Conservation (phyloP, 306 rosid species). For the Lathyrus sativus region DNA sequence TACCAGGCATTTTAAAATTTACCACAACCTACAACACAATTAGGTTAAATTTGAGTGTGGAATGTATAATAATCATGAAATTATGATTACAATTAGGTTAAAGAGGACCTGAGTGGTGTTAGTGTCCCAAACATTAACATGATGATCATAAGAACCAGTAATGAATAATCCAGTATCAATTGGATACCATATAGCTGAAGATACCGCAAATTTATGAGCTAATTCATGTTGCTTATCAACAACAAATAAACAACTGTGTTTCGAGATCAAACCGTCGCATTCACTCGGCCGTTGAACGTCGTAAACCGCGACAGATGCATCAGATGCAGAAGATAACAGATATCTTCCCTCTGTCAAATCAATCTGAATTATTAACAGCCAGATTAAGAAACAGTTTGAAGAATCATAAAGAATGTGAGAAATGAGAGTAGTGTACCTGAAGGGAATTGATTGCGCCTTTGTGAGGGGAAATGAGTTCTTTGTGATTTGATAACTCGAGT, state of each 20-base stretch:
- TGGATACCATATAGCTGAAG: conserved; percentile 95
- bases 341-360: conserved; percentile 89
- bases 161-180: conserved; percentile 81
- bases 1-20: conserved; percentile 89
- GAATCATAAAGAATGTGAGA: background rate
- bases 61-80: background rate
- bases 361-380: conserved; percentile 63
- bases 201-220: conserved; percentile 76
- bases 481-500: conserved; percentile 69
- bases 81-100: background rate
- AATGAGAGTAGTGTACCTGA: conserved; percentile 47
- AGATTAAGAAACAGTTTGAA: background rate
- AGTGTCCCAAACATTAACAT: conserved; percentile 93
- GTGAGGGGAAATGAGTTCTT: conserved; percentile 76
- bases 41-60: background rate
- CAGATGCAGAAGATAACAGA: conserved; percentile 75
- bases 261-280: conserved; percentile 50
- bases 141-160: conserved; percentile 87
- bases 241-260: conserved; percentile 57
- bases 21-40: conserved; percentile 60
- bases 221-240: conserved; percentile 71
- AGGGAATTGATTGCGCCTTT: conserved; percentile 82
- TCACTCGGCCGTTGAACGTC: conserved; percentile 73
- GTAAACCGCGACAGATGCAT: conserved; percentile 72
- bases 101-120: conserved; percentile 72